These are phyloP conservation scores for Parasitella parasitica DNA, from an alignment of 371 early-diverging fungal species.

Conservation along the genomic window DNA sequence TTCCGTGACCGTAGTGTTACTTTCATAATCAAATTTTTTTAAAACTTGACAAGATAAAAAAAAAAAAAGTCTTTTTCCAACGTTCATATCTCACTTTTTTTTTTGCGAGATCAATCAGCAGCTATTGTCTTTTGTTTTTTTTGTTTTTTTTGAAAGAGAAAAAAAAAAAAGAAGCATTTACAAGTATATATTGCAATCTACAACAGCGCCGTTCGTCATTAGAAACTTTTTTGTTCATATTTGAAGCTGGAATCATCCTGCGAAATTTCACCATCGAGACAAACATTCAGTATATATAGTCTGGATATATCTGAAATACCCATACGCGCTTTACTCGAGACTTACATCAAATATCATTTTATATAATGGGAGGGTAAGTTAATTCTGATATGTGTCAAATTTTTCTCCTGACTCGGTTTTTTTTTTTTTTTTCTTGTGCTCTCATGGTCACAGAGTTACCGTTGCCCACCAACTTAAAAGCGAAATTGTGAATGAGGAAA, in stretches of 20 bases:
- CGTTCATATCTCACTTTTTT: neutral
- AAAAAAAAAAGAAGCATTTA: neutral
- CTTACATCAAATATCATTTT: neutral
- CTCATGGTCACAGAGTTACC: slow-evolving; percentile 18
- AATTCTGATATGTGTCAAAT: neutral
- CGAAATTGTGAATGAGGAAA: slow-evolving; percentile 2
- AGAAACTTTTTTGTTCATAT: neutral
- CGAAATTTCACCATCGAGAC: neutral
- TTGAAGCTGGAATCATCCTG: neutral
- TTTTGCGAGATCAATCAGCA: slow-evolving; percentile 9
- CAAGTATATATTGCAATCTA: slow-evolving; percentile 3
- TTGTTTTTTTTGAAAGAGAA: too few species aligned
- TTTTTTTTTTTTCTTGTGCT: too few species aligned
- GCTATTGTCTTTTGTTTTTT: slow-evolving; percentile 15
- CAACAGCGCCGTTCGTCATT: slow-evolving; percentile 8
- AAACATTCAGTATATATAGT: neutral
- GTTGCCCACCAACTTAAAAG: slow-evolving; percentile 24
- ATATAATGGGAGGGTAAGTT: slow-evolving; percentile 13
- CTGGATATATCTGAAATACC: slow-evolving; percentile 4
- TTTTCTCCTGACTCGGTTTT: neutral
- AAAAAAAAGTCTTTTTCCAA: slow-evolving; percentile 2
- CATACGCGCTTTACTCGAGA: neutral
- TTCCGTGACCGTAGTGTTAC: slow-evolving; percentile 1
- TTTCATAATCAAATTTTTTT: neutral
- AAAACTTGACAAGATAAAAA: slow-evolving; percentile 15